A percentile compares a stretch with the other conserved stretches of the same genome.
These are phyloP conservation scores for Metschnikowia lochheadii DNA, from an alignment of 805 yeast genomes.

Conservation along the genomic window DNA sequence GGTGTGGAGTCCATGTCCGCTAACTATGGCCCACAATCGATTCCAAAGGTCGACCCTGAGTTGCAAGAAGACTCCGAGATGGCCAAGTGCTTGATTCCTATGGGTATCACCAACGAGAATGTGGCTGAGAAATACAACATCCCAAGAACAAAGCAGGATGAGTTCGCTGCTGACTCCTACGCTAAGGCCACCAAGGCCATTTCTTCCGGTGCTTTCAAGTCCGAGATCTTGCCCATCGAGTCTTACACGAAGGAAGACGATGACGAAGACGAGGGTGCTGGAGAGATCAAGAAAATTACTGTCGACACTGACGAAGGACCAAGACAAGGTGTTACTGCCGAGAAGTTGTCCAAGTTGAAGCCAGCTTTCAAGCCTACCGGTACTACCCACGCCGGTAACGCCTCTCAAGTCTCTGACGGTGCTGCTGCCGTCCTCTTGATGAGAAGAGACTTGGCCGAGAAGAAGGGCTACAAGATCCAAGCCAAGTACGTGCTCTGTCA, in stretches of 20 bases:
- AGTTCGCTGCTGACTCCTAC: slow-evolving; percentile 83
- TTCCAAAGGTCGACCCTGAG: slow-evolving; percentile 44
- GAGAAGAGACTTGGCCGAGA: slow-evolving; percentile 80
- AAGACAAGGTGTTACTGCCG: slow-evolving; percentile 78
- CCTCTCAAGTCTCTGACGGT: slow-evolving; percentile 95
- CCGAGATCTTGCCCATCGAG: slow-evolving; percentile 82
- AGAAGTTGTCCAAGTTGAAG: slow-evolving; percentile 65
- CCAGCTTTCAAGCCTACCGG: slow-evolving; percentile 89
- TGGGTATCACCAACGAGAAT: slow-evolving; percentile 96
- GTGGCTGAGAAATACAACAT: slow-evolving; percentile 66
- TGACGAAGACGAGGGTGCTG: slow-evolving; percentile 49
- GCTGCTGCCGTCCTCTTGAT: slow-evolving; percentile 86
- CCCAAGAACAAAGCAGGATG: slow-evolving; percentile 73
- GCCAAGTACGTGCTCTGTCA: slow-evolving; percentile 80
- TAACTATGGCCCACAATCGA: slow-evolving; percentile 77
- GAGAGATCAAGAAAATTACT: slow-evolving; percentile 35
- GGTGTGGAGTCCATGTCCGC: slow-evolving; percentile 96
- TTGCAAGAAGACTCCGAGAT: slow-evolving; percentile 35
- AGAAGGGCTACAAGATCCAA: slow-evolving; percentile 62
- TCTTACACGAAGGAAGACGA: slow-evolving; percentile 54
- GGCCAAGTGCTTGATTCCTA: slow-evolving; percentile 80
- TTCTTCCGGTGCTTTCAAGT: slow-evolving; percentile 67
- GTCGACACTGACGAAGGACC: slow-evolving; percentile 86
- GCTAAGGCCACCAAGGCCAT: slow-evolving; percentile 79
- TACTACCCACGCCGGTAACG: slow-evolving; percentile 90